Evolutionary conservation across 2,329 filamentous ascomycete genomes (phyloP), one percentile per base, ranked within the genome.

Genomic region (Colletotrichum caudatum): DNA sequence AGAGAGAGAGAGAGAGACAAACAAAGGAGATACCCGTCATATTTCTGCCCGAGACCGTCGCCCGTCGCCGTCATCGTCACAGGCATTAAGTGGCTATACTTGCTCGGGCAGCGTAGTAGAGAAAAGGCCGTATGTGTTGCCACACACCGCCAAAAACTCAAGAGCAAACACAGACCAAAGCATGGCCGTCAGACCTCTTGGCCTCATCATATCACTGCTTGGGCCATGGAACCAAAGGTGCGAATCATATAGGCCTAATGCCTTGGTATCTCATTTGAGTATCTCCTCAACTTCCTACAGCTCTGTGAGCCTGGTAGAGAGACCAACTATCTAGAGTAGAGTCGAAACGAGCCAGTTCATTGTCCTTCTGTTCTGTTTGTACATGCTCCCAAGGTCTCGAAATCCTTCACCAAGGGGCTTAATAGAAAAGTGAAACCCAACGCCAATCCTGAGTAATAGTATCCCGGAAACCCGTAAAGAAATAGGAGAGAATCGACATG

Each of bases 1-100:
- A 33, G 39, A 26, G 46, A 60, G 56, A 46, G 29, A 46, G 12
- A 33, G 39, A 26, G 46, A 60, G 56, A 46, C 23, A 50, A n/a
- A 46, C 16, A 56, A 60, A 64, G 39, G 39, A 72, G 60, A 72
- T 72, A 72, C 69, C 69, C 65, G 46, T 64, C 59, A 56, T 9
- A 23, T 48, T 61, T 23, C 5, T 16, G 9, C 9, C 16, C 16
- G 23, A 46, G 9, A 53, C 29, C 11, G 9, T 50, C 5, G n/a
- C 23, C 35, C n/a, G n/a, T 41, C 5, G 23, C 23, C 20, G n/a
- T 50, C 46, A 16, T n/a, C 20, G 33, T 14, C n/a, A 14, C n/a
- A 39, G 33, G 33, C 33, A 39, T 14, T 14, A 44, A 6, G 11
- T 39, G 11, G 2, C 20, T n/a, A 46, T 46, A 23, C 5, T 16